Evolutionary conservation across 768 basidiomycete genomes (phyloP).

Genomic region (Auriscalpium microsporum): DNA sequence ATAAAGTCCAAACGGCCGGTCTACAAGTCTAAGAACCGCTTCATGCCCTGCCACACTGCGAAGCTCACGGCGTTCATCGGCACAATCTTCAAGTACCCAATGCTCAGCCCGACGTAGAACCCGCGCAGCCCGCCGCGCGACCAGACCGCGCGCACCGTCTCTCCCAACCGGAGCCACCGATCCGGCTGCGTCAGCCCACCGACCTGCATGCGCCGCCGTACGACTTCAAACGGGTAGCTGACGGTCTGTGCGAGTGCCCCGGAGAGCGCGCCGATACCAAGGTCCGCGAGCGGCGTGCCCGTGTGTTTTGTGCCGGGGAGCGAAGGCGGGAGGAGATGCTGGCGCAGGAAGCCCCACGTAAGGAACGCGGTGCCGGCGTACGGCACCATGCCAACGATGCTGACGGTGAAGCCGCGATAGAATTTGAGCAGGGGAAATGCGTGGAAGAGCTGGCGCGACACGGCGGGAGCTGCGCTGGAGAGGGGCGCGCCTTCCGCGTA

Average conservation of each 20-base stretch:
- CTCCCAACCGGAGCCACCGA: conserved; percentile 70
- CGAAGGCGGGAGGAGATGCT: conserved; percentile 43
- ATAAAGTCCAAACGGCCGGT: neutral
- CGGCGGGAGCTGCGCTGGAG: conserved; percentile 14
- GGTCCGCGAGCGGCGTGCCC: conserved; percentile 45
- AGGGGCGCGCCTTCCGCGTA: conserved; percentile 52
- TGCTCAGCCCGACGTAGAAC: conserved; percentile 84
- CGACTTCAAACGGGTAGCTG: conserved; percentile 92
- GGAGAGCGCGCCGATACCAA: conserved; percentile 77
- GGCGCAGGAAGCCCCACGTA: conserved; percentile 74
- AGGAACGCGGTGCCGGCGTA: conserved; percentile 95
- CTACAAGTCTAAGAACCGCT: conserved; percentile 37
- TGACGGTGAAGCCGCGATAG: conserved; percentile 96
- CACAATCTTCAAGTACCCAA: conserved; percentile 90
- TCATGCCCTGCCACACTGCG: conserved; percentile 81
- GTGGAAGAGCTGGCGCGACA: conserved; percentile 32
- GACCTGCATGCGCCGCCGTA: conserved; percentile 90
- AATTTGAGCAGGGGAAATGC: conserved; percentile 78
- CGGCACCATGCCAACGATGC: conserved; percentile 85
- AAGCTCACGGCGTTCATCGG: conserved; percentile 95
- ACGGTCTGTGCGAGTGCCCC: conserved; percentile 82
- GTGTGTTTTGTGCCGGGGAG: conserved; percentile 20
- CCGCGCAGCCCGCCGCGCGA: conserved; percentile 67
- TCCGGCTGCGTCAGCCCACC: conserved; percentile 76
- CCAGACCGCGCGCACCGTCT: conserved; percentile 68